Base-by-base conservation (phyloP, 306 rosid species). In the Inga oerstediana region DNA sequence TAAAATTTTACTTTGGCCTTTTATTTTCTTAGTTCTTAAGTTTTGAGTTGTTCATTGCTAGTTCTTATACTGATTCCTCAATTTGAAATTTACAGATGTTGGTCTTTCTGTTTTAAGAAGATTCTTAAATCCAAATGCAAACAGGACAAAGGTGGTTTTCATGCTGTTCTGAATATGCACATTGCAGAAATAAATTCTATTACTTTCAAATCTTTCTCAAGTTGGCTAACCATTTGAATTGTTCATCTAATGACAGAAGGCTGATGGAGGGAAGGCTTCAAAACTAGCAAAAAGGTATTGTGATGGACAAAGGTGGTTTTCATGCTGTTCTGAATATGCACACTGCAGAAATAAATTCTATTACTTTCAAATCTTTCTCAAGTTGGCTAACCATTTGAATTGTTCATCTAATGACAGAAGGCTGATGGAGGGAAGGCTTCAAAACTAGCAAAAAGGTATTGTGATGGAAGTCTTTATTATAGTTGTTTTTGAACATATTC, bases 31-130 rank as follows among this genome's bases (percentile, higher is more conserved):
- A 20, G 75, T 19, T 68, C 5, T 37, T 74, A 66, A 69, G 87
- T 72, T 13, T 72, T 73, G 68, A 69, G 54, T 67, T 65, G 73
- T 32, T 4, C 22, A 52, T 77, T 77, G 44, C 75, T 76, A 54
- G 51, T 37, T 37, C 41, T 37, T 37, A 37, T 37, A 37, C 83
- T 85, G 41, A 78, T 89, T 79, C 14, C 78, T 74, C 43, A 64
- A 81, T 76, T 48, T 91, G 56, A 73, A 69, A 66, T 54, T 90
- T 86, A 88, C 98, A 96, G 98, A 91, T 90, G 94, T 92, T 78
- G 99, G 99, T 58, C 97, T 94, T 67, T 91, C 97, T 44, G 71
- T 96, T 84, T 77, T 96, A 81, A 90, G 95, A 90, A 94, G 99
- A 87, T 96, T 96, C 87, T 87, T 96, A 91, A 51, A 87, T 85